A percentile compares a stretch with the other conserved stretches of the same genome.
Conservation (phyloP, 805 yeast species). For the Blastobotrys attinorum region DNA sequence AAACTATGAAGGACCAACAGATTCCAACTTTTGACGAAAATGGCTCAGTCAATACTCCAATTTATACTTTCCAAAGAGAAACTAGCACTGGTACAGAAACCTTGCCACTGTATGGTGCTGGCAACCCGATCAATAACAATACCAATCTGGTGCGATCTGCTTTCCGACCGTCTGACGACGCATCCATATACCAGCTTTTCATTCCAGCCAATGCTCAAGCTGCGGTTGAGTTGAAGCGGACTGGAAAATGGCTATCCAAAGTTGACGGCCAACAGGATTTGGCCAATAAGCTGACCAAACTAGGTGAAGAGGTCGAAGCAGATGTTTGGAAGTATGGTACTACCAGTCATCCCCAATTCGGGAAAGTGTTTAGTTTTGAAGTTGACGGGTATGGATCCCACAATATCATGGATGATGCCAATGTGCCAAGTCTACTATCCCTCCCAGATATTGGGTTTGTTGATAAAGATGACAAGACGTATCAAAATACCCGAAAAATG, state of each 20-base stretch:
- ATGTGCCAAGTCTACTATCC: slow-evolving; percentile 63
- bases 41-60: slow-evolving; percentile 42
- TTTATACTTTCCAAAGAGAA: slow-evolving; percentile 63
- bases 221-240: slow-evolving; percentile 47
- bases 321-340: slow-evolving; percentile 63
- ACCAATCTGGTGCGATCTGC: slow-evolving; percentile 75
- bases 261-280: slow-evolving; percentile 4
- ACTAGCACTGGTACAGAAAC: slow-evolving; percentile 56
- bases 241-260: slow-evolving; percentile 18
- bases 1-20: slow-evolving; percentile 52
- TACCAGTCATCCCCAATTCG: slow-evolving; percentile 56
- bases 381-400: slow-evolving; percentile 79
- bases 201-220: slow-evolving; percentile 82
- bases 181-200: slow-evolving; percentile 70
- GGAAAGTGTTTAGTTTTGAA: slow-evolving; percentile 79
- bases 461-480: slow-evolving; percentile 42
- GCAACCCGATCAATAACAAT: slow-evolving; percentile 69
- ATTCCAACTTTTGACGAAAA: slow-evolving; percentile 38
- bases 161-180: slow-evolving; percentile 84
- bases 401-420: slow-evolving; percentile 82
- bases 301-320: slow-evolving; percentile 32
- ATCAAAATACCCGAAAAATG: slow-evolving; percentile 72
- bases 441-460: slow-evolving; percentile 68
- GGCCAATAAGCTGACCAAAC: not conserved
- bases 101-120: slow-evolving; percentile 66